These are phyloP conservation scores for Corrigiola litoralis DNA, from an alignment of 179 eudicot genomes.

Conservation along the genomic window DNA sequence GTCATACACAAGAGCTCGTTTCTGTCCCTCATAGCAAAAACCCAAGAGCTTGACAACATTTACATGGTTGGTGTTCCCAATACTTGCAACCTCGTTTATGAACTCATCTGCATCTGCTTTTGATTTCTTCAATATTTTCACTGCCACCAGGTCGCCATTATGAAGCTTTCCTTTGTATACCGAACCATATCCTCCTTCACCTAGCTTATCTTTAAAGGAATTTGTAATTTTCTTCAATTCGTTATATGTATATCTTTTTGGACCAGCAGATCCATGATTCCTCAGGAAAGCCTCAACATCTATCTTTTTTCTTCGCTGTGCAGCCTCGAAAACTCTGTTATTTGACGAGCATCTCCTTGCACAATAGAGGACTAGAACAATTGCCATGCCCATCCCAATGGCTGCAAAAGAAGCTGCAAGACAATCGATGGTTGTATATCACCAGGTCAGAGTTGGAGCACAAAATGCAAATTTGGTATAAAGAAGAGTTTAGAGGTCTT, in stretches of 20 bases:
- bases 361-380: not conserved
- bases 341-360: not conserved
- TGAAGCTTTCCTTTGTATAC: constrained; percentile 28
- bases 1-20: constrained; percentile 33
- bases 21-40: constrained; percentile 27
- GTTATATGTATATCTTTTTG: constrained; percentile 23
- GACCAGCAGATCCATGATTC: constrained; percentile 22
- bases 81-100: constrained; percentile 37
- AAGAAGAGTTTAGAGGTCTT: not conserved
- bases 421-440: not conserved
- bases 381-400: not conserved
- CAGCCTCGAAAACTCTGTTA: not conserved
- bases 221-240: constrained; percentile 33
- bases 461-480: too few species aligned
- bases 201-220: constrained; percentile 30
- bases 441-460: too few species aligned
- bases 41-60: constrained; percentile 35
- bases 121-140: constrained; percentile 26
- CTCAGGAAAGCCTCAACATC: constrained; percentile 27
- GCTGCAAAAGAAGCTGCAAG: constrained; percentile 21
- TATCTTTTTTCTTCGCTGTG: constrained; percentile 3
- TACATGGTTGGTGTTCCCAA: constrained; percentile 33
- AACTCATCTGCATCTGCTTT: constrained; percentile 29
- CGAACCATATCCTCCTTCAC: constrained; percentile 33
- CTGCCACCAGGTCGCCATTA: constrained; percentile 28